phyloP scores from a whole-genome alignment of 2,329 filamentous ascomycete species.

The Beauveria asiatica region DNA sequence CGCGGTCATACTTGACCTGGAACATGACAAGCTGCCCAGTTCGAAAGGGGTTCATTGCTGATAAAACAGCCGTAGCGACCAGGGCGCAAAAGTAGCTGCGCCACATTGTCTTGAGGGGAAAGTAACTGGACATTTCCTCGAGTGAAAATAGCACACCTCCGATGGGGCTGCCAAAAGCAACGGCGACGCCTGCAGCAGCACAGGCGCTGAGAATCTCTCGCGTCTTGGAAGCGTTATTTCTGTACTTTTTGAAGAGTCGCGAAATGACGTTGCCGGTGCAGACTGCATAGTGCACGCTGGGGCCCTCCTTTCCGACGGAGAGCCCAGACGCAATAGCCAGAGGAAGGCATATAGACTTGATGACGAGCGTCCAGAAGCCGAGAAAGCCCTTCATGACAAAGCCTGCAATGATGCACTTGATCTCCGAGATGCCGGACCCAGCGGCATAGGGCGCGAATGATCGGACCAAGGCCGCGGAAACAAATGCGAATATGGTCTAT shows the following conservation, averaged over 20 bases:
- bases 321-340: constrained; percentile 89
- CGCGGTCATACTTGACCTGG: constrained; percentile 87
- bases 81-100: constrained; percentile 95
- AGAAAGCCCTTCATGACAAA: constrained; percentile 99
- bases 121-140: constrained; percentile 96
- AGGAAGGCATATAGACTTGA: constrained; percentile 87
- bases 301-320: constrained; percentile 93
- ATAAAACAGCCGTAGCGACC: constrained; percentile 84
- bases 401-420: constrained; percentile 97
- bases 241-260: constrained; percentile 85
- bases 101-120: constrained; percentile 96
- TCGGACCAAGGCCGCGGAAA: constrained; percentile 77
- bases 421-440: constrained; percentile 94
- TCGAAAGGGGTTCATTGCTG: constrained; percentile 94
- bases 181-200: constrained; percentile 88
- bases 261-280: constrained; percentile 97
- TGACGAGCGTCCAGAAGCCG: constrained; percentile 80
- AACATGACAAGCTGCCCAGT: constrained; percentile 99
- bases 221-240: constrained; percentile 84
- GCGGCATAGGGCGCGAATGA: constrained; percentile 92
- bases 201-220: constrained; percentile 91
- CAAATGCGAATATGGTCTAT: constrained; percentile 70
- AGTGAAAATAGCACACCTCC: constrained; percentile 93
- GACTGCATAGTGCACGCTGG: constrained; percentile 97
- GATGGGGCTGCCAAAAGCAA: constrained; percentile 95